Evolutionary conservation across 2,329 filamentous ascomycete species (phyloP), one percentile per base, ranked within the genome.

Genomic region (Claviceps purpurea): DNA sequence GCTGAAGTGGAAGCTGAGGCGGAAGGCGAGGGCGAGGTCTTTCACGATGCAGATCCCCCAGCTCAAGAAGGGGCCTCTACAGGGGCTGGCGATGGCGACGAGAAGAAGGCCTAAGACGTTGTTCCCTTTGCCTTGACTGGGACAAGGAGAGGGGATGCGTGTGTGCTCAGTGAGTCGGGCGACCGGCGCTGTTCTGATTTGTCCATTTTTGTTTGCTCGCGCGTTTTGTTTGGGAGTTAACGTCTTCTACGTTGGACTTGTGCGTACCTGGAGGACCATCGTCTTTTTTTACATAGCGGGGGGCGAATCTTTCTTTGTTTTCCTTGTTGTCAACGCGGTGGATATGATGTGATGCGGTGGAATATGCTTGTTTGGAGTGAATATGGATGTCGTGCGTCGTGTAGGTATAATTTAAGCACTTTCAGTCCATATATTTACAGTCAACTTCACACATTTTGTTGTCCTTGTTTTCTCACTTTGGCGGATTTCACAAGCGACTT

Each of bases 281-380:
- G 20, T 7, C 55, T 56, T 56, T 54, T 59, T 61, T 34, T 34
- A 34, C 61, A 65, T 66, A 65, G 64, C 62, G 61, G 61, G 64
- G 43, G n/a, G 50, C 45, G 45, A 44, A 51, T 46, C 11, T 46
- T 20, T 20, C 20, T 37, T 7, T 13, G 14, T 20, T 46, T 11
- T 47, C n/a, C 7, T 37, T 56, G n/a, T 11, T 20, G n/a, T 37
- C 16, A 13, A 45, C 41, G 22, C 41, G 20, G 10, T 43, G 41
- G 20, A 43, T 20, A 43, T 14, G 41, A 43, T 43, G 5, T 43
- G n/a, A 43, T 18, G 41, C 41, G 41, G 22, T 43, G 41, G 41
- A 10, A 43, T 11, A 43, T n/a, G 41, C 22, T 43, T 16, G 18
- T 14, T 43, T 43, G 10, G 10, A 34, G 30, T 34, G 30, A 10